A percentile compares a stretch with the other conserved stretches of the same genome.
phyloP scores from a whole-genome alignment of 2,329 filamentous ascomycete genomes.

The Diaporthe australafricana region DNA sequence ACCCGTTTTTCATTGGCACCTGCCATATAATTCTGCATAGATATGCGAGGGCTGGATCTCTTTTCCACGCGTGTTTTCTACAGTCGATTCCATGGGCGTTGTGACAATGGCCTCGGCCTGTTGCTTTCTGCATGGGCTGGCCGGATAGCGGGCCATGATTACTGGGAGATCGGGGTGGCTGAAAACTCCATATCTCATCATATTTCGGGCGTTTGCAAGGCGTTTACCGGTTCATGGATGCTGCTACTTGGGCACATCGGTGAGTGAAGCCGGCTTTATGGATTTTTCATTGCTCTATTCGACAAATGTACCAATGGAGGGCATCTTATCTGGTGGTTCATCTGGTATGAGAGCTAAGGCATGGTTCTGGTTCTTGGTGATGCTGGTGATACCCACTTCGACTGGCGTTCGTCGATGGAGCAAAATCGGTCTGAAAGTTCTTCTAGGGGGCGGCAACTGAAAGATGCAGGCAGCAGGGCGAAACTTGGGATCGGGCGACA shows the following conservation, averaged over 20 bases:
- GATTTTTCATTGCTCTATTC: constrained; percentile 33
- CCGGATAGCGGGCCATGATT: constrained; percentile 33
- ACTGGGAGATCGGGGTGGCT: constrained; percentile 9
- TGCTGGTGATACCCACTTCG: constrained; percentile 35
- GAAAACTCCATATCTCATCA: constrained; percentile 23
- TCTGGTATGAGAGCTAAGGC: constrained; percentile 35
- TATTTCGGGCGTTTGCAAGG: constrained; percentile 30
- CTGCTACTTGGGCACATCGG: constrained; percentile 18
- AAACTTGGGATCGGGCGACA: background rate
- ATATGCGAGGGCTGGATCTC: constrained; percentile 23
- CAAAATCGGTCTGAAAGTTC: constrained; percentile 22
- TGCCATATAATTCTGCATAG: constrained; percentile 34
- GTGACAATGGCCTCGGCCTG: constrained; percentile 25
- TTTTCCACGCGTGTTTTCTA: constrained; percentile 29
- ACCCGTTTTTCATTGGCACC: constrained; percentile 19
- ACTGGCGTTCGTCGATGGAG: constrained; percentile 34
- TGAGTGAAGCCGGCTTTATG: constrained; percentile 19
- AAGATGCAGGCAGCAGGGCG: constrained; percentile 4
- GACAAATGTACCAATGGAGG: constrained; percentile 33
- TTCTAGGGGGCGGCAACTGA: constrained; percentile 1
- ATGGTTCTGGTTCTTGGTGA: constrained; percentile 29
- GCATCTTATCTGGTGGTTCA: constrained; percentile 28
- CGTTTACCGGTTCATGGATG: constrained; percentile 21
- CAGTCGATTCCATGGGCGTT: constrained; percentile 32
- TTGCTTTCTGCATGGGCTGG: constrained; percentile 31